These are phyloP conservation scores for Lenwebbia sp. DNA, from an alignment of 345 rosid genomes.

Conservation along the genomic window DNA sequence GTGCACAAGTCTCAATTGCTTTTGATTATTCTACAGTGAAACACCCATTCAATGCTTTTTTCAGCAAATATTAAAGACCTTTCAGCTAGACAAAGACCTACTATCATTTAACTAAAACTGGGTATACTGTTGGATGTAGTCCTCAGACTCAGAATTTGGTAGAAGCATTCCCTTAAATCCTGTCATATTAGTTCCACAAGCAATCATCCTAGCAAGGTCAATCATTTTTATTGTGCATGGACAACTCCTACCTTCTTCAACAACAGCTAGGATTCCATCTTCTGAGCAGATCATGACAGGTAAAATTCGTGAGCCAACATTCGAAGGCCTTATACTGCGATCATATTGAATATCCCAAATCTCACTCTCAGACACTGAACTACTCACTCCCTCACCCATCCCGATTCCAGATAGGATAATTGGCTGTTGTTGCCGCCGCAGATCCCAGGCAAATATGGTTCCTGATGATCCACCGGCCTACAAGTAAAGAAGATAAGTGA, in stretches of 20 bases:
- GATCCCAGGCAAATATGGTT: conserved; percentile 84
- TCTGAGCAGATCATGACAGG: conserved; percentile 88
- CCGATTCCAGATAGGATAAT: conserved; percentile 58
- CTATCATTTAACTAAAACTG: background rate
- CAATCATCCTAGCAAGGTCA: background rate
- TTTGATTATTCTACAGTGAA: background rate
- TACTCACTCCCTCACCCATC: conserved; percentile 17
- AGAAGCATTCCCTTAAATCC: background rate
- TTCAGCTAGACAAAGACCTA: background rate
- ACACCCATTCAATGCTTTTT: background rate
- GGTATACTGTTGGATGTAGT: background rate
- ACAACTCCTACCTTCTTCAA: conserved; percentile 54
- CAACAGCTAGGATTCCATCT: conserved; percentile 82
- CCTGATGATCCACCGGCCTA: conserved; percentile 95
- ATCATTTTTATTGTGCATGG: background rate
- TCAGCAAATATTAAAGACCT: background rate
- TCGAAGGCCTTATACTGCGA: conserved; percentile 39
- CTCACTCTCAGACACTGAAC: conserved; percentile 65
- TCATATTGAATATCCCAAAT: conserved; percentile 91
- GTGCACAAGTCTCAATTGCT: background rate
- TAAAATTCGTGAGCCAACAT: conserved; percentile 33
- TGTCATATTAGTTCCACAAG: background rate
- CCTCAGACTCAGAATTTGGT: background rate
- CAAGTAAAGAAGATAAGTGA: background rate
- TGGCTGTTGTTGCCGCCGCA: conserved; percentile 54